Evolutionary conservation across 768 basidiomycete species (phyloP).

Genomic region (Lentinus brumalis): DNA sequence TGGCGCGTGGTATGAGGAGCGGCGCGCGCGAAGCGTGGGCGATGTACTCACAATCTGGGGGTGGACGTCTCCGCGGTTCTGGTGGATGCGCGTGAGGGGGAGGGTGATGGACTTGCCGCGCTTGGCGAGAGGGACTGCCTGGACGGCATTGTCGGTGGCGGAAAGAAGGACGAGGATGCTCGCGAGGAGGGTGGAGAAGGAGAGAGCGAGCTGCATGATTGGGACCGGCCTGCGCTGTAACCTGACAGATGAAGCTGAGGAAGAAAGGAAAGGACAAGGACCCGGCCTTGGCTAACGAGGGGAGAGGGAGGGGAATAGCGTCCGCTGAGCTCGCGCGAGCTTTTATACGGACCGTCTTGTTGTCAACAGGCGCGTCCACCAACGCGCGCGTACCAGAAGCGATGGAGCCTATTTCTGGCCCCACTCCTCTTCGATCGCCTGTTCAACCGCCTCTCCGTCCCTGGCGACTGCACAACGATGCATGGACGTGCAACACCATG

Average conservation of each 20-base stretch:
- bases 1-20: background rate
- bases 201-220: constrained; percentile 58
- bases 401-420: background rate
- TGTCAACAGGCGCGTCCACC: constrained; percentile 15
- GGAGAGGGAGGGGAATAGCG: constrained; percentile 26
- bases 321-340: constrained; percentile 7
- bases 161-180: constrained; percentile 49
- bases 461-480: no score
- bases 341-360: constrained; percentile 19
- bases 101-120: constrained; percentile 40
- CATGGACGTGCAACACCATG: no score
- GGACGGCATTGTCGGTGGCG: constrained; percentile 40
- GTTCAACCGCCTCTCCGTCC: background rate
- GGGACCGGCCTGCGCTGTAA: constrained; percentile 30
- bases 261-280: constrained; percentile 34
- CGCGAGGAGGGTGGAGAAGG: constrained; percentile 54
- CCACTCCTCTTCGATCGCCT: background rate
- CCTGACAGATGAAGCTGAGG: constrained; percentile 21
- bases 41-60: constrained; percentile 43
- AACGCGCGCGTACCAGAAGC: no score
- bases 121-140: constrained; percentile 43
- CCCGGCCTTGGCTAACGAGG: constrained; percentile 37
- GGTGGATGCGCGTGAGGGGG: constrained; percentile 41
- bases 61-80: constrained; percentile 37
- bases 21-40: background rate